These are phyloP conservation scores for Tolypocladium album DNA, from an alignment of 2,329 filamentous ascomycete species.

Conservation along the genomic window DNA sequence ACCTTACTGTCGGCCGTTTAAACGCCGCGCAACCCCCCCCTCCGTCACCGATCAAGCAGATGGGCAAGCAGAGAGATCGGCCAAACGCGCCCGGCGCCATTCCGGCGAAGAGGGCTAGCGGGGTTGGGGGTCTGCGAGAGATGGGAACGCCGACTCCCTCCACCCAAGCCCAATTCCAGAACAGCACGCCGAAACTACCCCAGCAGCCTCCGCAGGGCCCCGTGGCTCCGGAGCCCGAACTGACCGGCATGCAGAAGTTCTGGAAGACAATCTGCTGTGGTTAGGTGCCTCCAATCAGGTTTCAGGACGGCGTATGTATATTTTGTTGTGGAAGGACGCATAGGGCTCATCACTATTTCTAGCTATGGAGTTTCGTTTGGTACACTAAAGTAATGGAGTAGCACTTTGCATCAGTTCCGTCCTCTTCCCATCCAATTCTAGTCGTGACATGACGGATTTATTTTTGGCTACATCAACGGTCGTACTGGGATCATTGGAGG, in stretches of 20 bases:
- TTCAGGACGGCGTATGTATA: slow-evolving; percentile 18
- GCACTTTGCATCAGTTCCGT: slow-evolving; percentile 10
- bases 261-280: slow-evolving; percentile 90
- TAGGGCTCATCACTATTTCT: slow-evolving; percentile 5
- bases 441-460: not conserved
- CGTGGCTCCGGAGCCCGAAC: slow-evolving; percentile 59
- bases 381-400: slow-evolving; percentile 23
- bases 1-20: slow-evolving; percentile 77
- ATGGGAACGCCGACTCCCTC: slow-evolving; percentile 78
- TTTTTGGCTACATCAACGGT: not conserved
- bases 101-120: slow-evolving; percentile 66
- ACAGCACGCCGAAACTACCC: slow-evolving; percentile 80
- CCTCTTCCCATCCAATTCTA: not conserved
- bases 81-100: slow-evolving; percentile 68
- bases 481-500: not conserved
- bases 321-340: slow-evolving; percentile 15
- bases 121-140: slow-evolving; percentile 61
- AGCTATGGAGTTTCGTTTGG: slow-evolving; percentile 20
- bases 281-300: slow-evolving; percentile 27
- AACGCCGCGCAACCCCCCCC: slow-evolving; percentile 86
- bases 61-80: slow-evolving; percentile 63
- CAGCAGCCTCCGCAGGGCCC: slow-evolving; percentile 52
- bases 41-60: slow-evolving; percentile 75
- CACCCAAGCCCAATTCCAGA: slow-evolving; percentile 93
- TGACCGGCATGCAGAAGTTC: slow-evolving; percentile 79